phyloP scores from a whole-genome alignment of 148 eudicot genomes.

The Silene conica region DNA sequence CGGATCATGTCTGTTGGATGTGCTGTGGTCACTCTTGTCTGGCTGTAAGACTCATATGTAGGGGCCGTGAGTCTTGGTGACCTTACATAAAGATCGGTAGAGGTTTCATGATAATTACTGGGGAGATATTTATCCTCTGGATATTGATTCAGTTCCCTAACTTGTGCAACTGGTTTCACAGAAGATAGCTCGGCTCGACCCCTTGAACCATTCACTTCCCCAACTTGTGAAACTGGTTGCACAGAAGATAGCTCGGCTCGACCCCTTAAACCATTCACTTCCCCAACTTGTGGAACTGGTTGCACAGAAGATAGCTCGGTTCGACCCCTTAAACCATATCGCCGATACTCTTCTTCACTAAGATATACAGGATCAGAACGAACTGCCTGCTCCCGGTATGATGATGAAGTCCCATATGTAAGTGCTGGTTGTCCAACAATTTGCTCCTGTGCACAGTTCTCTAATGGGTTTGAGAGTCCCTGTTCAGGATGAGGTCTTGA shows the following conservation, averaged over 20 bases:
- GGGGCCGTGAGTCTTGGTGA: constrained; percentile 23
- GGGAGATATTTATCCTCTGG: constrained; percentile 28
- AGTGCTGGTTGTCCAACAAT: background rate
- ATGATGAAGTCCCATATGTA: constrained; percentile 10
- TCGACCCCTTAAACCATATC: constrained; percentile 36
- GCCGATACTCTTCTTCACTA: constrained; percentile 52
- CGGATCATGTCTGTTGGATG: constrained; percentile 20
- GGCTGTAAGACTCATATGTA: constrained; percentile 32
- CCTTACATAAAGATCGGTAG: constrained; percentile 38
- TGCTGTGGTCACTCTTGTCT: constrained; percentile 22
- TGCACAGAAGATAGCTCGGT: constrained; percentile 25
- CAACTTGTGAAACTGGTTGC: constrained; percentile 17
- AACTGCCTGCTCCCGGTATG: constrained; percentile 16
- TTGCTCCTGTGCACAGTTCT: constrained; percentile 7
- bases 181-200: constrained; percentile 28
- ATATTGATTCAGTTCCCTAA: constrained; percentile 11
- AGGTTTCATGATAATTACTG: constrained; percentile 28
- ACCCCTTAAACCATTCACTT: constrained; percentile 32
- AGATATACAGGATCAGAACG: constrained; percentile 29
- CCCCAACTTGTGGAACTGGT: too few relatives aligned
- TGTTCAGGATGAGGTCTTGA: background rate
- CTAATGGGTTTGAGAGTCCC: background rate
- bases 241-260: constrained; percentile 26
- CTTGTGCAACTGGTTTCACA: background rate
- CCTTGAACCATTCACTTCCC: constrained; percentile 33